Base-by-base conservation (phyloP, 2,329 filamentous ascomycete genomes). In the Didymella keratinophila region DNA sequence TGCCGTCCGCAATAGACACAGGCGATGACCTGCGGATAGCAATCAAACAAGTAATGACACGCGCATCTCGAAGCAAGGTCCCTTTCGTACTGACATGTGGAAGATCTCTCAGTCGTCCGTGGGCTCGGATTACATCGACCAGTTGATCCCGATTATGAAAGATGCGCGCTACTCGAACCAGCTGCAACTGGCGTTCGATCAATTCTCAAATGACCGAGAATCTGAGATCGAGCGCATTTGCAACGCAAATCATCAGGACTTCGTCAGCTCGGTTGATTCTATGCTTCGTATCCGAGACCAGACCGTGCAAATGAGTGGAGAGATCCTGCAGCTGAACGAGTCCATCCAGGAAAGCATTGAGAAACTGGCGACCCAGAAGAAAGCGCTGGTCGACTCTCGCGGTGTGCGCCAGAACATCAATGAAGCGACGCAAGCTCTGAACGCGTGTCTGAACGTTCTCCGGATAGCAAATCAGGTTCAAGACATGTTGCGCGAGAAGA, bases 281-380 rank as follows among this genome's bases (percentile, higher is more conserved):
- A 86, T 99, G n/a, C 90, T 98, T 68, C 86, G 87, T 58, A 93
- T 98, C 50, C 89, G 94, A 52, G 92, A 97, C 76, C 93, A 92
- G 39, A 98, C 94, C 0, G 92, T 97, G 39, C 84, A 86, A 44
- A 81, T 99, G 71, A 98, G 94, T 1, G 86, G 89, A 37, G 94
- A 99, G 76, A 98, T 99, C 58, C 81, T 99, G 62, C 87, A 92
- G 67, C 84, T 99, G 56, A 98, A 97, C 72, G 90, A 96, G 76
- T 96, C 93, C 8, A 98, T 99, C 53, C 94, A 98, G 78, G 85
- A 89, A 45, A 98, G 93, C 74, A 98, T 95, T 0, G 93, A 98
- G 80, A 93, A 93, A 76, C 83, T 99, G 34, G 94, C 94, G 0
- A 90, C 92, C 71, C 94, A 98, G 78, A 99, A 99, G 79, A 93